Evolutionary conservation across 2,329 filamentous ascomycete species (phyloP).

Genomic region (Ophiosphaerella herpotricha): DNA sequence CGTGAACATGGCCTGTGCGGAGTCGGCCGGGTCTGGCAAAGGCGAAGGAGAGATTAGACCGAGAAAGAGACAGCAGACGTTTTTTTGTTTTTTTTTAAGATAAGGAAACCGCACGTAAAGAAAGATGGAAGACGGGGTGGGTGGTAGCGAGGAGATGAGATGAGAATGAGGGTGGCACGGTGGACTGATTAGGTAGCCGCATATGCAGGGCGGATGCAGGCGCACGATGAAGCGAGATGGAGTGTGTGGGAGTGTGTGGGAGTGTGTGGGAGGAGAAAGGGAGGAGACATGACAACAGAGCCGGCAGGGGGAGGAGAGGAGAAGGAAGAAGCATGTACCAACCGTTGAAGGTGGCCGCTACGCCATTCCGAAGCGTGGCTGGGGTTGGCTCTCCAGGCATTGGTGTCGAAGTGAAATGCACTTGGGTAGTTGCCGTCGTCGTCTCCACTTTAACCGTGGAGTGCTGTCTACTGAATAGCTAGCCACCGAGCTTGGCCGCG

Average conservation of each 20-base stretch:
- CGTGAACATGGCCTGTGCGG: slow-evolving; percentile 47
- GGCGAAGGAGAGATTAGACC: neutral
- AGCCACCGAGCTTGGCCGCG: no score
- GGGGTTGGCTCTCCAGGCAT: neutral
- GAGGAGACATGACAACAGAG: slow-evolving; percentile 3
- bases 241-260: neutral
- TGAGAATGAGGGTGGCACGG: neutral
- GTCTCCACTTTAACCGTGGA: no score
- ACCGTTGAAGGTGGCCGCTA: slow-evolving; percentile 49
- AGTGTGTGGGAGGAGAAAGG: neutral
- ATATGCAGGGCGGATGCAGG: neutral
- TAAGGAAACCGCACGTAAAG: neutral
- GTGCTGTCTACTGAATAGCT: no score
- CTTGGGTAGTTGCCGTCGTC: neutral
- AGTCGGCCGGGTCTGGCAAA: slow-evolving; percentile 31
- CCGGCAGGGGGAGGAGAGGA: neutral
- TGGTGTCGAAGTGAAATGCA: neutral
- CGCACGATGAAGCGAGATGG: neutral
- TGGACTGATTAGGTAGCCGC: neutral
- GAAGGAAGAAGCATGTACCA: slow-evolving; percentile 14
- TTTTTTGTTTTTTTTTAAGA: neutral
- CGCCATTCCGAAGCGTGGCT: slow-evolving; percentile 41
- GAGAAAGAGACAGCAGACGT: neutral
- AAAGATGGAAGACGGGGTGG: neutral
- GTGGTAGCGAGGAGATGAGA: neutral